Evolutionary conservation across 2,329 filamentous ascomycete species (phyloP), one percentile per base, ranked within the genome.

Genomic region (Annulohypoxylon truncatum): DNA sequence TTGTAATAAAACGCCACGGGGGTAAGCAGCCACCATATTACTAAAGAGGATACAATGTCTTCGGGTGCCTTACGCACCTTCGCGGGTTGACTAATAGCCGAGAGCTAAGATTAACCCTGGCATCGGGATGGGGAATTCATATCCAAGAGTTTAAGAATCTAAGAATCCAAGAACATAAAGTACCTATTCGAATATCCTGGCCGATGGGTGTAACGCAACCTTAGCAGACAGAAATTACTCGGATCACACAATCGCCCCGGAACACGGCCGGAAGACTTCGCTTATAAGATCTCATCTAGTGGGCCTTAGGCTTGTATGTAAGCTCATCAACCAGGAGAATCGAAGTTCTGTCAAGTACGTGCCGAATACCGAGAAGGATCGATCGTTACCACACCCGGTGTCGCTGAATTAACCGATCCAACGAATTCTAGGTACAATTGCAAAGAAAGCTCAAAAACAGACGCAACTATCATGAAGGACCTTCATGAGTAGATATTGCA

Each of bases 401-500:
- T 68, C 9, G 53, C 58, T 26, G 71, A 73, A 46, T 67, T 60
- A 10, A 72, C 74, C 55, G 71, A 73, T 33, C 69, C 70, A 6
- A 68, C 67, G 22, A 67, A 72, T 31, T 74, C 7, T 74, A 68
- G 72, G 53, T 60, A 29, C 62, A 74, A 54, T 63, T 76, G 10
- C 66, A 71, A 48, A 70, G 70, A 20, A 72, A 74, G 31, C 67
- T 76, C 2, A 71, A 74, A 56, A 70, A 75, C 46, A 65, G 76
- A 4, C 72, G 70, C n/a, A 74, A 31, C 54, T 2, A 60, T 70
- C 20, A 65, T 73, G 58, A 65, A 74, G 33, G 74, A 75, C 33
- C 69, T 75, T 29, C 70, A 73, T 33, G 67, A 67, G 6, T 75
- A 71, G 33, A 75, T 76, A 28, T 69, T 61, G n/a, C 58, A 58